phyloP scores from a whole-genome alignment of 2,329 filamentous ascomycete genomes.

The Colletotrichum ledebouriae region DNA sequence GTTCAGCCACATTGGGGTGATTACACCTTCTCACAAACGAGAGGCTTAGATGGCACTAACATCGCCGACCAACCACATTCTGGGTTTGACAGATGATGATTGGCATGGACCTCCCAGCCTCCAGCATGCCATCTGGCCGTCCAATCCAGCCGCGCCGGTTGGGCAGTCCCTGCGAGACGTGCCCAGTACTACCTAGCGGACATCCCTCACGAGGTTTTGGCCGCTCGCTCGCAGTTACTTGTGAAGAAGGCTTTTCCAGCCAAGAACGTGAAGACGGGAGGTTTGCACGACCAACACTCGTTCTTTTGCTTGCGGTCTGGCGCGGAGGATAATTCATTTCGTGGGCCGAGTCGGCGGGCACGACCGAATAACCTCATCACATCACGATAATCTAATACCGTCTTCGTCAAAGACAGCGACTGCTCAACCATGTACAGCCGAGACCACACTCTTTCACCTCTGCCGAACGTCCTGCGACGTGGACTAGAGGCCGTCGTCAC shows the following conservation, averaged over 20 bases:
- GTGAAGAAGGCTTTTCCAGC: background rate
- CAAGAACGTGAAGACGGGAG: background rate
- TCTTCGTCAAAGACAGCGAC: background rate
- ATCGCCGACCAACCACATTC: conserved; percentile 3
- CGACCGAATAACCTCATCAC: background rate
- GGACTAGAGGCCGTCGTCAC: conserved; percentile 54
- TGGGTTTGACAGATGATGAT: conserved; percentile 8
- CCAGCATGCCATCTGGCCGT: conserved; percentile 7
- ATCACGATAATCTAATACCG: conserved; percentile 5
- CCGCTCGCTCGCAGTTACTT: conserved; percentile 12
- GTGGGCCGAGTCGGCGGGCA: conserved; percentile 26
- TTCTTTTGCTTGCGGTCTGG: background rate
- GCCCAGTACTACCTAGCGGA: conserved; percentile 18
- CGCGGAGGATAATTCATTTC: background rate
- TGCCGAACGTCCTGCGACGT: conserved; percentile 51
- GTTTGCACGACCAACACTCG: background rate
- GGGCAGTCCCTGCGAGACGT: conserved; percentile 16
- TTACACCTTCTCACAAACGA: background rate
- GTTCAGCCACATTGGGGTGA: no score
- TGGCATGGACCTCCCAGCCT: conserved; percentile 23
- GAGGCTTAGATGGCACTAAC: conserved; percentile 10
- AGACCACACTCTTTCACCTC: conserved; percentile 49
- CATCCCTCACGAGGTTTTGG: conserved; percentile 1
- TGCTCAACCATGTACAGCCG: conserved; percentile 15
- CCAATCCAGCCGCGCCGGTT: conserved; percentile 7